Evolutionary conservation across 768 basidiomycete species (phyloP).

Genomic region (Mycena olivaceomarginata): DNA sequence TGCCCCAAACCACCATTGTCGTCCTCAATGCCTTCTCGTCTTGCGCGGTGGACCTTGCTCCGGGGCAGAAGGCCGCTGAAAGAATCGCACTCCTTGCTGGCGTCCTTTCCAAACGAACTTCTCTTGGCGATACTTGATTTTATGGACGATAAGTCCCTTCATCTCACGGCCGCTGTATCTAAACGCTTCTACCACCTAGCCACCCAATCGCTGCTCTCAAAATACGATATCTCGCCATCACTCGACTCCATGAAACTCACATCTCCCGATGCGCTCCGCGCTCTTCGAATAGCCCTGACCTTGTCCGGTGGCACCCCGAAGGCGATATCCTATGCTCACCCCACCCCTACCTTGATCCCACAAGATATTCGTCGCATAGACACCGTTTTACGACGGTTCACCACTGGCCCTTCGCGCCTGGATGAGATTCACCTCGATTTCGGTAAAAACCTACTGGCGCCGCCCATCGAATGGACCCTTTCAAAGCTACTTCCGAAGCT

Average conservation of each 20-base stretch:
- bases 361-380: conserved; percentile 30
- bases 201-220: conserved; percentile 15
- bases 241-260: not conserved
- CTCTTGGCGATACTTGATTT: conserved; percentile 17
- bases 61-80: not conserved
- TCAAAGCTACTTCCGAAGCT: conserved; percentile 5
- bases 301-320: not conserved
- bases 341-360: not conserved
- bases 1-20: not conserved
- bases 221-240: conserved; percentile 1
- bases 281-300: conserved; percentile 34
- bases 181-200: conserved; percentile 33
- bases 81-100: not conserved
- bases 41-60: conserved; percentile 18
- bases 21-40: conserved; percentile 18
- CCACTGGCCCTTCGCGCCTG: not conserved
- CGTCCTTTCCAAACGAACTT: conserved; percentile 31
- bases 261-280: conserved; percentile 32
- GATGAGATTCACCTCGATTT: conserved; percentile 22
- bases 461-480: conserved; percentile 14
- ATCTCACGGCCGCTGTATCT: conserved; percentile 23
- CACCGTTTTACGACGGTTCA: conserved; percentile 7
- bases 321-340: not conserved
- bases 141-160: conserved; percentile 33
- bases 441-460: conserved; percentile 4